Percentiles rank a stretch among this genome's conserved stretches.
Conservation (phyloP, 441 rosid species). For the Pelargonium australe region DNA sequence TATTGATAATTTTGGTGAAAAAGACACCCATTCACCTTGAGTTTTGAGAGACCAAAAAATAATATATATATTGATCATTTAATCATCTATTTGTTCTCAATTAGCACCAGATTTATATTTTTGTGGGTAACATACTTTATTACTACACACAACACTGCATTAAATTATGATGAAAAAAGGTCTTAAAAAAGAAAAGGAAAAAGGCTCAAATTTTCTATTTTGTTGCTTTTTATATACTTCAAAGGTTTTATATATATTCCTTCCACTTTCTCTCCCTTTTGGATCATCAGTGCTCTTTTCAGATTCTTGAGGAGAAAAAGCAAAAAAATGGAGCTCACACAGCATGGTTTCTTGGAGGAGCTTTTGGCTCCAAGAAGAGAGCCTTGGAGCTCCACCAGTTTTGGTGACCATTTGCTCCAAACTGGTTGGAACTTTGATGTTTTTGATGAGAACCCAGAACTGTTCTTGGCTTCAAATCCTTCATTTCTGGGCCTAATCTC, state of each 20-base stretch:
- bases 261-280: conserved; percentile 16
- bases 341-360: conserved; percentile 54
- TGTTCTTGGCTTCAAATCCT: conserved; percentile 30
- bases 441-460: conserved; percentile 32
- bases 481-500: conserved; percentile 25
- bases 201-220: conserved; percentile 1
- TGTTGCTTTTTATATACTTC: conserved; percentile 18
- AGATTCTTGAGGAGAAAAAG: conserved; percentile 10
- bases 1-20: conserved; percentile 35
- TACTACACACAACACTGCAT: not conserved
- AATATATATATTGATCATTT: conserved; percentile 32
- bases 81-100: not conserved
- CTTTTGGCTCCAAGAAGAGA: conserved; percentile 51
- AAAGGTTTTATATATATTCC: not conserved
- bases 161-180: not conserved
- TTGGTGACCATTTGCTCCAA: conserved; percentile 30
- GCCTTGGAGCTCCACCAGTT: conserved; percentile 26
- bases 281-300: not conserved
- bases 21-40: conserved; percentile 36
- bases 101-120: not conserved
- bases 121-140: not conserved
- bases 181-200: not conserved
- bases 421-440: conserved; percentile 50
- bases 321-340: conserved; percentile 45
- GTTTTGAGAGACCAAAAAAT: conserved; percentile 18